phyloP scores from a whole-genome alignment of 2,329 filamentous ascomycete species.

The Penicillium verrucosum region DNA sequence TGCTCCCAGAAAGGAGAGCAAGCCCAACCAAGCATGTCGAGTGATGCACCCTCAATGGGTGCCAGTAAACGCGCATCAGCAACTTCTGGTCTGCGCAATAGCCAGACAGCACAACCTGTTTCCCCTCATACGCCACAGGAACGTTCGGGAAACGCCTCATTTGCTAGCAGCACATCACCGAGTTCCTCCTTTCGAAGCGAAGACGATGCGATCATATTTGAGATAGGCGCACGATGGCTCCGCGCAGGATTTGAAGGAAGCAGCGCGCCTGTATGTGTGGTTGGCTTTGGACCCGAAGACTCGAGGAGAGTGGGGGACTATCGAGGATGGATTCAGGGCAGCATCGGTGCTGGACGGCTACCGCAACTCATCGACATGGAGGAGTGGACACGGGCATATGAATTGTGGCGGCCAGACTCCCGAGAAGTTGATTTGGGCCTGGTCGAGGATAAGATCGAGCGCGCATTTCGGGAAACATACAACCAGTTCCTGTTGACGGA shows the following conservation, averaged over 20 bases:
- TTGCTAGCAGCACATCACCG: conserved; percentile 56
- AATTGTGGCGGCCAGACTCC: conserved; percentile 78
- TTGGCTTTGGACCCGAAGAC: conserved; percentile 71
- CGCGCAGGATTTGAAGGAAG: conserved; percentile 86
- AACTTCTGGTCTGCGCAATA: conserved; percentile 31
- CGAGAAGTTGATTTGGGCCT: conserved; percentile 71
- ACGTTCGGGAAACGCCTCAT: conserved; percentile 51
- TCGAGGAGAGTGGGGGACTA: conserved; percentile 79
- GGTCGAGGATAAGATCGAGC: conserved; percentile 81
- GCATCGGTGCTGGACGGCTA: conserved; percentile 44
- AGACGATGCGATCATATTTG: conserved; percentile 80
- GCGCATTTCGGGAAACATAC: conserved; percentile 75
- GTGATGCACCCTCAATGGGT: conserved; percentile 20
- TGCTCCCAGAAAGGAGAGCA: conserved; percentile 12
- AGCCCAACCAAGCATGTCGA: conserved; percentile 20
- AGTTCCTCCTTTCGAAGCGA: conserved; percentile 62
- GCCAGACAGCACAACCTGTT: conserved; percentile 34
- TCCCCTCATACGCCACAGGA: conserved; percentile 60
- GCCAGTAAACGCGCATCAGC: conserved; percentile 26
- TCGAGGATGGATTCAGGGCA: conserved; percentile 62
- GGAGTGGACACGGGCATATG: conserved; percentile 49
- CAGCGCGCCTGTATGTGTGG: conserved; percentile 65
- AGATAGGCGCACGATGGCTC: conserved; percentile 75
- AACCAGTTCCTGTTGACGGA: conserved; percentile 64
- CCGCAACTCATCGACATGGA: conserved; percentile 29